Evolutionary conservation across 257 asterid genomes (phyloP).

Genomic region (Solanum clarkiae): DNA sequence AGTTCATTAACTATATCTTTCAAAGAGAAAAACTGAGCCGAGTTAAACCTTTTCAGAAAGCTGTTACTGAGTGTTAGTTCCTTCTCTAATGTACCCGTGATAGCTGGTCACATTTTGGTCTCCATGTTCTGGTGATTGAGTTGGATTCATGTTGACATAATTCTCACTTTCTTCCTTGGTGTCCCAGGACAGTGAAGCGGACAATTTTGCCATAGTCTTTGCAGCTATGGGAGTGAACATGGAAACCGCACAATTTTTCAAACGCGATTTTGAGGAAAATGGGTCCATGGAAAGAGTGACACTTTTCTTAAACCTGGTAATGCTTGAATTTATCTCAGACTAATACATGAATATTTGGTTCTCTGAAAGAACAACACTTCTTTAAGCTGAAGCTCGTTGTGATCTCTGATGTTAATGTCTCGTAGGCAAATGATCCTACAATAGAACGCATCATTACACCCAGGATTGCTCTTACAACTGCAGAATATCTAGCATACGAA

Average conservation of each 20-base stretch:
- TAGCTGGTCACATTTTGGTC: not conserved
- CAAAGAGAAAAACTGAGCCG: not conserved
- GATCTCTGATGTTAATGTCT: not conserved
- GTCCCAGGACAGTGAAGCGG: constrained; percentile 66
- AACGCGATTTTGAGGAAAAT: constrained; percentile 98
- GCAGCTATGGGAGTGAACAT: constrained; percentile 99
- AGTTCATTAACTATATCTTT: not conserved
- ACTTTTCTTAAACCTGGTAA: constrained; percentile 86
- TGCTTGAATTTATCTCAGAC: not conserved
- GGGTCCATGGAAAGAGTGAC: constrained; percentile 99
- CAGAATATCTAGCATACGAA: constrained; percentile 90
- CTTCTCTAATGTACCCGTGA: not conserved
- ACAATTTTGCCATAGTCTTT: constrained; percentile 96
- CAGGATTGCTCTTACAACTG: constrained; percentile 94
- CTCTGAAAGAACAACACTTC: not conserved
- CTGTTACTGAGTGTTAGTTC: not conserved
- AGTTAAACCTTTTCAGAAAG: not conserved
- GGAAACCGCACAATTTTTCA: constrained; percentile 98
- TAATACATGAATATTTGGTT: not conserved
- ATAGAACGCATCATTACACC: constrained; percentile 96
- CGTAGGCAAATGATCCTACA: constrained; percentile 94
- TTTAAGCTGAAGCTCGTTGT: not conserved
- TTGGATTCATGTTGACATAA: not conserved
- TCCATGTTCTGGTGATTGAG: not conserved
- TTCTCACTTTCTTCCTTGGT: constrained; percentile 12